A percentile compares a stretch with the other conserved stretches of the same genome.
Evolutionary conservation across 192 early-diverging fungal genomes (phyloP).

Genomic region (Funneliformis geosporum): DNA sequence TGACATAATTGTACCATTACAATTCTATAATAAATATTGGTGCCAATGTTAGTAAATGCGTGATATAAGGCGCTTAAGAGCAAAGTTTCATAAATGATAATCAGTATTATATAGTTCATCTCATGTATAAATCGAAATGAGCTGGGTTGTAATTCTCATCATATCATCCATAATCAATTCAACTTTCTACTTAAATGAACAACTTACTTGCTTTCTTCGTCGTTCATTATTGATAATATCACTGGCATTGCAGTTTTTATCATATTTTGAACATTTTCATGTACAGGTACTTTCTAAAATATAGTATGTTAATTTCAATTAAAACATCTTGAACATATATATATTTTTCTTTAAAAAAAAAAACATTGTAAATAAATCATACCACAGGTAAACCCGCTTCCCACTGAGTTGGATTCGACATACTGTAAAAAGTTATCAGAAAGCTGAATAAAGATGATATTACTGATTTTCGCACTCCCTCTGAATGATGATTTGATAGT

Average conservation of each 20-base stretch:
- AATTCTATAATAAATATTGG: slow-evolving; percentile 61
- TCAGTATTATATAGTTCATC: slow-evolving; percentile 30
- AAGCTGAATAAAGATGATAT: slow-evolving; percentile 72
- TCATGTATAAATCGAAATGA: slow-evolving; percentile 41
- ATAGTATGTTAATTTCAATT: no score
- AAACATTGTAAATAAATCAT: slow-evolving; percentile 17
- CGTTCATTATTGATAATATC: slow-evolving; percentile 70
- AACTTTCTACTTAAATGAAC: neutral
- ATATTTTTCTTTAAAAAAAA: neutral
- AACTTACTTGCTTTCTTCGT: slow-evolving; percentile 77
- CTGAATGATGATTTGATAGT: slow-evolving; percentile 76
- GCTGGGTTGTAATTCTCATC: slow-evolving; percentile 43
- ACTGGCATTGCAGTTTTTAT: slow-evolving; percentile 69
- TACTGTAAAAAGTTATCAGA: slow-evolving; percentile 74
- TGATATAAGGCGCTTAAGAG: neutral
- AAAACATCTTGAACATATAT: no score
- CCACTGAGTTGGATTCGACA: slow-evolving; percentile 71
- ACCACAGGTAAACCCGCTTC: slow-evolving; percentile 70
- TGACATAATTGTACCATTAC: slow-evolving; percentile 81
- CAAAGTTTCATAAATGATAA: neutral
- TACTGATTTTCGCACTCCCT: slow-evolving; percentile 80
- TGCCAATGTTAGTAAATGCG: neutral
- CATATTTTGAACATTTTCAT: slow-evolving; percentile 75
- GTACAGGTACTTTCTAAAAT: slow-evolving; percentile 60
- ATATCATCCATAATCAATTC: slow-evolving; percentile 4